Evolutionary conservation across 179 eudicot genomes (phyloP).

Genomic region (Patellifolia procumbens): DNA sequence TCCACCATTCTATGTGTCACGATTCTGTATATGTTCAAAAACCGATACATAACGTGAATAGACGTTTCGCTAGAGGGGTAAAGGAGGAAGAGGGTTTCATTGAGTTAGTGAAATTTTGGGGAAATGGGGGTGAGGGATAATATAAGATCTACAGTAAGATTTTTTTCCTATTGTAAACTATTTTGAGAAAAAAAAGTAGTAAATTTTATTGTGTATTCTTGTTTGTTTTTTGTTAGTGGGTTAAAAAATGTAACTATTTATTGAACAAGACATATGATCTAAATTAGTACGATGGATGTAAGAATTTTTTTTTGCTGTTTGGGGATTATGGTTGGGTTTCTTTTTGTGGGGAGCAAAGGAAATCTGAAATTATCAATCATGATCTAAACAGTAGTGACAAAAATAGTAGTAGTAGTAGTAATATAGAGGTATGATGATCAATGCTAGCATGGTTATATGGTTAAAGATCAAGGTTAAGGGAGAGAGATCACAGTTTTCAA

Average conservation of each 20-base stretch:
- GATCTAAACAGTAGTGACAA: constrained; percentile 15
- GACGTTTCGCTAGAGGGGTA: too few relatives aligned
- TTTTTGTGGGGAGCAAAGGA: constrained; percentile 20
- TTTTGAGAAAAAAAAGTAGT: constrained; percentile 8
- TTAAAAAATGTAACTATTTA: too few relatives aligned
- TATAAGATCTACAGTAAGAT: constrained; percentile 27
- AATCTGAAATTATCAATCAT: constrained; percentile 22
- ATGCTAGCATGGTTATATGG: too few relatives aligned
- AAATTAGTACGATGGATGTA: background rate
- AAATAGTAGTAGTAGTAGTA: background rate
- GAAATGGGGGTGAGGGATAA: background rate
- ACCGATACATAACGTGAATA: background rate
- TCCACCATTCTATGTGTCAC: background rate
- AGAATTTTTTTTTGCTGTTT: constrained; percentile 1
- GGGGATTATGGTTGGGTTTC: background rate
- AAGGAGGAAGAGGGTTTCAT: constrained; percentile 2
- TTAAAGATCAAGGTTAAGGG: constrained; percentile 14
- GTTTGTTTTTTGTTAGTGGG: background rate
- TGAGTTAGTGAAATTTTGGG: constrained; percentile 2
- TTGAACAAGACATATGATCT: constrained; percentile 13
- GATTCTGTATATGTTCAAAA: too few relatives aligned
- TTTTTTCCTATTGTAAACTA: background rate
- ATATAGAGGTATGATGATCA: background rate
- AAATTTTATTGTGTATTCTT: background rate
- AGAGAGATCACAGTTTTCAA: constrained; percentile 18